These are phyloP conservation scores for Eucalyptus sp. DNA, from an alignment of 345 rosid genomes.

Conservation along the genomic window DNA sequence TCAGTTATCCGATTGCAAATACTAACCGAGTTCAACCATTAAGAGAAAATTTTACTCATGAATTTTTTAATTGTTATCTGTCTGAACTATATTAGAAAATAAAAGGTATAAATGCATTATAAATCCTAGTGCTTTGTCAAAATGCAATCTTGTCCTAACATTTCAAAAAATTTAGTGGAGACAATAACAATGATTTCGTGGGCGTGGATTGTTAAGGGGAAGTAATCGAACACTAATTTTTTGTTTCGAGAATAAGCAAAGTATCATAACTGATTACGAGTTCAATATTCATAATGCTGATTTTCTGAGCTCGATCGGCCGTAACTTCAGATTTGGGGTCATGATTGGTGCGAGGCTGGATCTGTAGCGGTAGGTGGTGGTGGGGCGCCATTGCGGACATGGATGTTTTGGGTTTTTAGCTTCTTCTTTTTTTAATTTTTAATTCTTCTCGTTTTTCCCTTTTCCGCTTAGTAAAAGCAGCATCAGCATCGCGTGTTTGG, in stretches of 20 bases:
- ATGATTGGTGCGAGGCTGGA: background rate
- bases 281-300: background rate
- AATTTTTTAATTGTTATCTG: background rate
- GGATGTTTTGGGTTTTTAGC: background rate
- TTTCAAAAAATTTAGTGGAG: background rate
- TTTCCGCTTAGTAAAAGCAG: background rate
- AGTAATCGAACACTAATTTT: background rate
- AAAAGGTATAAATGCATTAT: background rate
- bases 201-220: background rate
- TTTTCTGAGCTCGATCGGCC: background rate
- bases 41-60: background rate
- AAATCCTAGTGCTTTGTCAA: background rate
- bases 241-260: background rate
- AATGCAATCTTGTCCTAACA: background rate
- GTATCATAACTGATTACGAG: rapidly evolving
- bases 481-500: rapidly evolving
- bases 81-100: background rate
- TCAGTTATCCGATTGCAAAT: background rate
- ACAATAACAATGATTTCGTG: background rate
- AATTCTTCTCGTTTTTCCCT: background rate
- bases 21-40: background rate
- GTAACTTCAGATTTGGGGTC: background rate
- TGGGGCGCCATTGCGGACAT: background rate
- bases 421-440: background rate
- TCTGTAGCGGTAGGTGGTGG: background rate